Conservation (phyloP, 1,139 yeast species). For the Candida dubliniensis region DNA sequence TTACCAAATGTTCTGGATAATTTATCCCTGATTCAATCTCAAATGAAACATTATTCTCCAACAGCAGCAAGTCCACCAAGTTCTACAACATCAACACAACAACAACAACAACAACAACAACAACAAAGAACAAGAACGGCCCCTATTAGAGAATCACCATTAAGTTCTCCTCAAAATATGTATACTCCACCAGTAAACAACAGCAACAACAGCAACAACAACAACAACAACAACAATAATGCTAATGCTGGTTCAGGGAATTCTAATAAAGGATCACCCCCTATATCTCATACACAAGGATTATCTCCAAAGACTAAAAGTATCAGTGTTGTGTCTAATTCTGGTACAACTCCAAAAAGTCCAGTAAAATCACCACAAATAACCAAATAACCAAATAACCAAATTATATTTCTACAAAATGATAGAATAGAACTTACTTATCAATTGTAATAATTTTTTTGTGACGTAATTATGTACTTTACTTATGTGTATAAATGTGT, state of each 20-base stretch:
- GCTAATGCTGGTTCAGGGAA: constrained; percentile 3
- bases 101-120: constrained; percentile 5
- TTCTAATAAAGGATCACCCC: constrained; percentile 24
- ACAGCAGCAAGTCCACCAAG: constrained; percentile 3
- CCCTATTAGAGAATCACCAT: constrained; percentile 19
- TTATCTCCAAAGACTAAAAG: constrained; percentile 25
- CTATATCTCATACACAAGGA: constrained; percentile 34
- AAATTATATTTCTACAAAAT: too few relatives aligned
- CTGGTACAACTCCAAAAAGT: constrained; percentile 1
- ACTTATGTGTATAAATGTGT: too few relatives aligned
- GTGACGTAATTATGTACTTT: too few relatives aligned
- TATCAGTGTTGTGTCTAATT: too few relatives aligned
- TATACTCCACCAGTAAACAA: constrained; percentile 14
- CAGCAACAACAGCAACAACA: neutral
- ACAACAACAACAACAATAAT: constrained; percentile 1
- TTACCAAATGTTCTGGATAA: constrained; percentile 34
- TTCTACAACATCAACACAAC: constrained; percentile 12
- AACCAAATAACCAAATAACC: constrained; percentile 1
- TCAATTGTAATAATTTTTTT: too few relatives aligned
- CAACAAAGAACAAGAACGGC: constrained; percentile 7
- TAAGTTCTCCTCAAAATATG: constrained; percentile 25
- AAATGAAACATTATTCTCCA: constrained; percentile 4
- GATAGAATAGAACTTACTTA: too few relatives aligned
- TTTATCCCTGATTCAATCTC: neutral
- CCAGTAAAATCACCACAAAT: constrained; percentile 3